These are phyloP conservation scores for Annulohypoxylon maeteangense DNA, from an alignment of 495 filamentous ascomycete genomes.

Conservation along the genomic window DNA sequence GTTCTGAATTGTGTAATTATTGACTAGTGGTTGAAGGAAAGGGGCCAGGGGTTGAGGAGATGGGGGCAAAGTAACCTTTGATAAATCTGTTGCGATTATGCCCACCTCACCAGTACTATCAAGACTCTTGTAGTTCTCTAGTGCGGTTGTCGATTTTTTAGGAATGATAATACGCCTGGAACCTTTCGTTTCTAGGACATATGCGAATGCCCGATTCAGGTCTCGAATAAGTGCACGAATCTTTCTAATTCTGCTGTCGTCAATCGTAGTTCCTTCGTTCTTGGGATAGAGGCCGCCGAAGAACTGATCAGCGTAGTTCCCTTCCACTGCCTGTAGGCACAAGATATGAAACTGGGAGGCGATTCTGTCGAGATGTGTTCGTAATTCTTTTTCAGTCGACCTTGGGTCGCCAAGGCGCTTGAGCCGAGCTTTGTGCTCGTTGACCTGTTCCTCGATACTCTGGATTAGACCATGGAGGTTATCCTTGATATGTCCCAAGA, in stretches of 20 bases:
- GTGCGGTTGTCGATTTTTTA: background rate
- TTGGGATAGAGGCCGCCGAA: conserved; percentile 30
- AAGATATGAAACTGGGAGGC: conserved; percentile 40
- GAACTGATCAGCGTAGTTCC: conserved; percentile 39
- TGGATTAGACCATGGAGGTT: conserved; percentile 45
- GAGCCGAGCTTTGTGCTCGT: conserved; percentile 14
- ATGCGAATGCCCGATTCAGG: conserved; percentile 37
- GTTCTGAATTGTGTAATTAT: conserved; percentile 36
- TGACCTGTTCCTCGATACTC: conserved; percentile 38
- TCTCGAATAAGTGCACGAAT: conserved; percentile 42
- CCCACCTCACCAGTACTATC: background rate
- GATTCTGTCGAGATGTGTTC: conserved; percentile 33
- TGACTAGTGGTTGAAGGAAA: conserved; percentile 31
- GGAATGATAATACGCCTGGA: conserved; percentile 40
- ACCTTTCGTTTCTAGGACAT: conserved; percentile 35
- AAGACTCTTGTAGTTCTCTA: background rate
- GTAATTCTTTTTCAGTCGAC: conserved; percentile 27
- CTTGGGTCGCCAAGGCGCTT: conserved; percentile 31
- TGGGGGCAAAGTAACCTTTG: conserved; percentile 28
- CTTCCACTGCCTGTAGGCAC: conserved; percentile 35
- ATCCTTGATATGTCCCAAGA: conserved; percentile 45
- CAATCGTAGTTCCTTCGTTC: background rate
- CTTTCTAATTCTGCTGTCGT: conserved; percentile 34
- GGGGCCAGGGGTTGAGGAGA: conserved; percentile 34
- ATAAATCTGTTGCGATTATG: no score